Percentiles rank a stretch among this genome's conserved stretches.
These are phyloP conservation scores for Phytopythium sindhum DNA, from an alignment of 352 stramenopile genomes.

Conservation along the genomic window DNA sequence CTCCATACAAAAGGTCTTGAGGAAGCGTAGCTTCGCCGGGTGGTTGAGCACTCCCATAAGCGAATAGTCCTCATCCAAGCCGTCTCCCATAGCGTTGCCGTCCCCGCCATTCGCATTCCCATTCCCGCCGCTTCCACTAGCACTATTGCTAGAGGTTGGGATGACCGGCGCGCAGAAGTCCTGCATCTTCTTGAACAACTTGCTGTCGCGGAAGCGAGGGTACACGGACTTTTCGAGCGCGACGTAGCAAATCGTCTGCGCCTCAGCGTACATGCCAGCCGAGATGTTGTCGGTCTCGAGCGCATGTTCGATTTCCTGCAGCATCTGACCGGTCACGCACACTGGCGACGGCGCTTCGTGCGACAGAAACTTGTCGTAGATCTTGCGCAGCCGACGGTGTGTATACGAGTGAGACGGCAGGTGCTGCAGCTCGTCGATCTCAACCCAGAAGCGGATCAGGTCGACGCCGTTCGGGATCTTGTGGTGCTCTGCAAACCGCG, in stretches of 20 bases:
- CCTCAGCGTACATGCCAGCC: slow-evolving; percentile 61
- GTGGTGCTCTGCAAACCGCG: slow-evolving; percentile 49
- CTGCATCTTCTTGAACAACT: slow-evolving; percentile 75
- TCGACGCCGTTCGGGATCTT: slow-evolving; percentile 58
- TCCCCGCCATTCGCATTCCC: neutral
- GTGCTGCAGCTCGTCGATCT: slow-evolving; percentile 73
- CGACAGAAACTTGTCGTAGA: slow-evolving; percentile 86
- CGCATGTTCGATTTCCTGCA: slow-evolving; percentile 57
- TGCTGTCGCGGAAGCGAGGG: slow-evolving; percentile 72
- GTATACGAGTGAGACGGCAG: slow-evolving; percentile 80
- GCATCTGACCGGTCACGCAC: slow-evolving; percentile 69
- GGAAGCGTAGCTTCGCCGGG: slow-evolving; percentile 73
- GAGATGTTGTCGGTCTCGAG: slow-evolving; percentile 66
- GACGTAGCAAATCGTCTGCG: slow-evolving; percentile 60
- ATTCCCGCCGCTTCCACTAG: slow-evolving; percentile 4
- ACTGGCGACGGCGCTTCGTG: slow-evolving; percentile 65
- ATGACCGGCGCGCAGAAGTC: slow-evolving; percentile 51
- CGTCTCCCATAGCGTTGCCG: slow-evolving; percentile 7
- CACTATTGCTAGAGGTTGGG: slow-evolving; percentile 4
- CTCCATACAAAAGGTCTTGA: slow-evolving; percentile 88
- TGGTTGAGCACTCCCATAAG: slow-evolving; percentile 60
- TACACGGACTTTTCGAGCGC: slow-evolving; percentile 75
- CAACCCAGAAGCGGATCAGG: slow-evolving; percentile 76
- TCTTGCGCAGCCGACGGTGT: slow-evolving; percentile 70
- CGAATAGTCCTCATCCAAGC: slow-evolving; percentile 50